Evolutionary conservation across 768 basidiomycete genomes (phyloP), one percentile per base, ranked within the genome.

Genomic region (Leucocoprinus sp.): DNA sequence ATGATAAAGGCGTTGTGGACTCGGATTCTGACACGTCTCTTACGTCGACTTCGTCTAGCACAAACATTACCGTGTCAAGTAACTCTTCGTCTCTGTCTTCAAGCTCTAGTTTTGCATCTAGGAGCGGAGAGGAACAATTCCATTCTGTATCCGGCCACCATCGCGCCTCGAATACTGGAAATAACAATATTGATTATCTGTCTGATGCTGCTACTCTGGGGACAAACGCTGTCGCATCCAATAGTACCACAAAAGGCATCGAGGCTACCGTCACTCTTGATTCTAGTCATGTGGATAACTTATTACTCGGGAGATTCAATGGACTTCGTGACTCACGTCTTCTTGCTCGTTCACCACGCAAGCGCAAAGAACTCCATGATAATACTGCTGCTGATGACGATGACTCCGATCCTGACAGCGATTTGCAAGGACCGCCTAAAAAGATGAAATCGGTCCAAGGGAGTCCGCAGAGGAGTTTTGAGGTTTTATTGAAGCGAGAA

Each of bases 381-480:
- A 6, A 37, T 12, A 18, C 11, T 8, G 3, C 15, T 23, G 14
- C 24, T 6, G 2, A 5, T 3, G 21, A 9, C 8, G 18, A 19
- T 24, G 21, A 17, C 11, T 41, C 39, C n/a, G 24, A 43, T 21
- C 41, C 45, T 8, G 53, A 52, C 9, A 70, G 64, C 45, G 71
- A 73, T 50, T 58, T 76, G 15, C 53, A 53, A 7, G 71, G 69
- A 3, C 63, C 71, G 12, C 51, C 67, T 12, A 70, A 69, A 50
- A 65, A 70, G 48, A 66, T 64, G 23, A 66, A 64, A 46, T 78
- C 78, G n/a, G 38, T 58, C 38, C 57, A 60, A 12, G 67, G 65
- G 18, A 57, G 64, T 26, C 66, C 72, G 50, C 66, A 71, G 22
- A 67, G 62, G 43, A 72, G 71, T 29, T 74, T 72, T 48, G 69